Percentiles rank a stretch among this genome's conserved stretches.
phyloP scores from a whole-genome alignment of 805 yeast genomes.

The Sugiyamaella americana region DNA sequence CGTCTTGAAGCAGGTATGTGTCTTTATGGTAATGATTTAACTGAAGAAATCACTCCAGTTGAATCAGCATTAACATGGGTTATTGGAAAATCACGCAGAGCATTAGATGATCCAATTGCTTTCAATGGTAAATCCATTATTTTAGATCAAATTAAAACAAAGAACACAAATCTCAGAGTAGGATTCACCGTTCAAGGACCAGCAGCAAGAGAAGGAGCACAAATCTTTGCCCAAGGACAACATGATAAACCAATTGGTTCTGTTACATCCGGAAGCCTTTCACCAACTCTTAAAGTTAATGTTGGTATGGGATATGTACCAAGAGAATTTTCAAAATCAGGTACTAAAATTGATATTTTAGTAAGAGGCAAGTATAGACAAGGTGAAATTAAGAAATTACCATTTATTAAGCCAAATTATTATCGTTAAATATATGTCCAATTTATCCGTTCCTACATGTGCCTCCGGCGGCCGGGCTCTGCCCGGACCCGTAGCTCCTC shows the following conservation, averaged over 20 bases:
- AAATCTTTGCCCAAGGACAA: slow-evolving; percentile 52
- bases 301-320: slow-evolving; percentile 88
- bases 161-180: slow-evolving; percentile 57
- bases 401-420: slow-evolving; percentile 72
- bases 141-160: slow-evolving; percentile 62
- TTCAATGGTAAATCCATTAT: slow-evolving; percentile 79
- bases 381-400: slow-evolving; percentile 73
- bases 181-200: slow-evolving; percentile 77
- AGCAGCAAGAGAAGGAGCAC: slow-evolving; percentile 80
- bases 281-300: slow-evolving; percentile 68
- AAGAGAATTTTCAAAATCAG: slow-evolving; percentile 64
- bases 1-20: slow-evolving; percentile 99
- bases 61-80: slow-evolving; percentile 90
- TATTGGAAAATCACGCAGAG: slow-evolving; percentile 65
- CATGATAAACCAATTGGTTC: slow-evolving; percentile 49
- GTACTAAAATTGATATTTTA: slow-evolving; percentile 64
- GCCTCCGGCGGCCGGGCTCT: too few species aligned
- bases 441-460: too few species aligned
- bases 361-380: slow-evolving; percentile 79
- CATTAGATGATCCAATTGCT: slow-evolving; percentile 35
- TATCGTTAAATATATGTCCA: slow-evolving; percentile 21
- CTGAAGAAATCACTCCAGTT: slow-evolving; percentile 73
- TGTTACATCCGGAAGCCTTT: slow-evolving; percentile 57
- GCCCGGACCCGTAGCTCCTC: too few species aligned
- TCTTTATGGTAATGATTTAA: slow-evolving; percentile 87